A percentile compares a stretch with the other conserved stretches of the same genome.
phyloP scores from a whole-genome alignment of 768 basidiomycete genomes.

The Vararia minispora region DNA sequence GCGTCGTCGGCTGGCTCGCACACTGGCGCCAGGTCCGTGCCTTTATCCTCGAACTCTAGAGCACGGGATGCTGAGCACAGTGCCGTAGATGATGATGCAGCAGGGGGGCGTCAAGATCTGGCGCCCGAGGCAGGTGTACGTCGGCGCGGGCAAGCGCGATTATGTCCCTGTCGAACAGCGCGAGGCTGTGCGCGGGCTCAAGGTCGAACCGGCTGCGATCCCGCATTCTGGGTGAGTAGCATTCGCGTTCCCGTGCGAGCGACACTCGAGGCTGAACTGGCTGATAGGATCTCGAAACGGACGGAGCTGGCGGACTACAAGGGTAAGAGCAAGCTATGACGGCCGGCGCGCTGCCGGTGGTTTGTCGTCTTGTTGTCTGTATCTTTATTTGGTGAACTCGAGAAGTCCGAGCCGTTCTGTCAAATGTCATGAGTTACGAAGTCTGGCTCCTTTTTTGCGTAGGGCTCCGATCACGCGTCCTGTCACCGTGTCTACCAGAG shows the following conservation, averaged over 20 bases:
- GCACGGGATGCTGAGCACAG: neutral
- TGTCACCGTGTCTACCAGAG: too few relatives aligned
- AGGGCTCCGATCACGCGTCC: too few relatives aligned
- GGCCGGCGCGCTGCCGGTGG: too few relatives aligned
- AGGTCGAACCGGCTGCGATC: conserved; percentile 50
- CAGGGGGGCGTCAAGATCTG: conserved; percentile 89
- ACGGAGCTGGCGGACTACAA: conserved; percentile 53
- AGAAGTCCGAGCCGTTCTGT: too few relatives aligned
- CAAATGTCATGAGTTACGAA: too few relatives aligned
- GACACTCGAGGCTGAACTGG: conserved; percentile 1
- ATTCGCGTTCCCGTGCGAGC: neutral
- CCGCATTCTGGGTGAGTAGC: conserved; percentile 64
- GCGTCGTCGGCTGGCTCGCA: conserved; percentile 88
- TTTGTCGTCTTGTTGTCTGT: too few relatives aligned
- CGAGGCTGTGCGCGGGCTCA: conserved; percentile 37
- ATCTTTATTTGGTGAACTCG: too few relatives aligned
- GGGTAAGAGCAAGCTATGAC: conserved; percentile 40
- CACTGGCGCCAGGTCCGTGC: conserved; percentile 74
- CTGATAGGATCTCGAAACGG: conserved; percentile 52
- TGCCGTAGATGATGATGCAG: conserved; percentile 76
- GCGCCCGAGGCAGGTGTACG: conserved; percentile 79
- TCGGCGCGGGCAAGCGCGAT: conserved; percentile 63
- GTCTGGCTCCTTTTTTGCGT: too few relatives aligned
- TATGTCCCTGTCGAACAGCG: conserved; percentile 62
- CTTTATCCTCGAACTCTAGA: conserved; percentile 4